Percentiles rank a stretch among this genome's conserved stretches.
Conservation (phyloP, 1,284 basidiomycete species). For the Microbotryomycetes sp. region DNA sequence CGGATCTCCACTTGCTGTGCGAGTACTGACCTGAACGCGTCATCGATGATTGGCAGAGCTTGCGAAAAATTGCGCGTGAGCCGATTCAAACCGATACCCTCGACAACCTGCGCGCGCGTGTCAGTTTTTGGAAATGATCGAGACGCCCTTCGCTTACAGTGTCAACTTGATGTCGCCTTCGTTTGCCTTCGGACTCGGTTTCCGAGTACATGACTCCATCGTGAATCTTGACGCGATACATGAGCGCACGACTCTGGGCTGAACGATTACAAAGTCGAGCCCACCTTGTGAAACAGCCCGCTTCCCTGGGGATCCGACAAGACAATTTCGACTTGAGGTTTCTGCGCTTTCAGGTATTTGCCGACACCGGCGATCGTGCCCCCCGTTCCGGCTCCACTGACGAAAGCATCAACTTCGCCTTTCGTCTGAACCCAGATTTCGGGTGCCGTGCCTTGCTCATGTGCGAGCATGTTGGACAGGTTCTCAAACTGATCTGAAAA, state of each 20-base stretch:
- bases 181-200: conserved; percentile 90
- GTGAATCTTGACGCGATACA: conserved; percentile 53
- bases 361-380: conserved; percentile 88
- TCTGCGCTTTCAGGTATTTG: conserved; percentile 62
- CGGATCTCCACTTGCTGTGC: too few species aligned
- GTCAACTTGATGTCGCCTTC: conserved; percentile 82
- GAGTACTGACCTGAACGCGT: conserved; percentile 66
- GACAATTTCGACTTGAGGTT: conserved; percentile 56
- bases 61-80: conserved; percentile 75
- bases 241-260: not conserved
- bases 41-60: conserved; percentile 71
- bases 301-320: conserved; percentile 91
- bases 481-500: conserved; percentile 94
- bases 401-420: conserved; percentile 74
- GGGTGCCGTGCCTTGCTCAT: conserved; percentile 82
- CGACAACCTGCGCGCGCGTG: conserved; percentile 38
- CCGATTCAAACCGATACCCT: conserved; percentile 76
- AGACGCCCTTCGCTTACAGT: conserved; percentile 53
- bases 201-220: conserved; percentile 88
- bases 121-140: not conserved
- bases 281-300: conserved; percentile 86
- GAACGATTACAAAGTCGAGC: not conserved
- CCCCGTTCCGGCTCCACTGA: conserved; percentile 90
- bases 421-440: conserved; percentile 93
- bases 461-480: conserved; percentile 79